Base-by-base conservation (phyloP, 176 grass and related monocot species). In the Raddia guianensis region DNA sequence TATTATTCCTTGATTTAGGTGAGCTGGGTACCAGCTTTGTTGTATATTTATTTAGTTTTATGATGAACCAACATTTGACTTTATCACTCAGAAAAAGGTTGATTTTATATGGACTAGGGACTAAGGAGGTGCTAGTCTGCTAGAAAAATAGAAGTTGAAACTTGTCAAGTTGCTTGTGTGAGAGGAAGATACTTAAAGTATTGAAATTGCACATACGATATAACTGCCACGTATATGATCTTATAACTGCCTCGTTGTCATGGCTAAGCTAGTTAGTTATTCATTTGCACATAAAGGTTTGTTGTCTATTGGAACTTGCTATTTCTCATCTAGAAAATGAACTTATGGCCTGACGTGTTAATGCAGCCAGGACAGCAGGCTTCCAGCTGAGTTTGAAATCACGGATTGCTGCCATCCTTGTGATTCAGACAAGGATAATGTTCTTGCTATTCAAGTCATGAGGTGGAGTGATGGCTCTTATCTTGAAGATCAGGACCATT, bases 401-500 rank as follows among this genome's bases (percentile, higher is more conserved):
- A 95, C 95, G 1, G 84, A 93, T 77, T 90, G 76, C 85, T 94
- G 92, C 74, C 86, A 94, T 82, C 88, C 84, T 52, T 89, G 74
- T 78, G 90, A 93, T 75, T 94, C 86, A 55, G 90, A 82, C 48
- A 83, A 87, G 70, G 87, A 84, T 75, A 98, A 98, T 86, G 66
- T 98, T 91, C 90, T 98, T 78, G 88, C 92, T 53, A 90, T 98
- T 74, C 95, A 98, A 91, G 90, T 98, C 16, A 91, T 98, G 88
- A 91, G 95, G 76, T 98, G 95, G 95, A 98, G 95, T 77, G 92
- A 93, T 84, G 95, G 95, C 53, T 95, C 95, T 43, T 98, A 98
- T 92, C 86, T 98, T 49, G 95, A 98, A 89, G 95, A 98, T 87
- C 95, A 98, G 78, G 95, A 98, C 20, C 95, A 98, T 80, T 98